Base-by-base conservation (phyloP, 2,329 filamentous ascomycete species). In the Fusarium compactum region DNA sequence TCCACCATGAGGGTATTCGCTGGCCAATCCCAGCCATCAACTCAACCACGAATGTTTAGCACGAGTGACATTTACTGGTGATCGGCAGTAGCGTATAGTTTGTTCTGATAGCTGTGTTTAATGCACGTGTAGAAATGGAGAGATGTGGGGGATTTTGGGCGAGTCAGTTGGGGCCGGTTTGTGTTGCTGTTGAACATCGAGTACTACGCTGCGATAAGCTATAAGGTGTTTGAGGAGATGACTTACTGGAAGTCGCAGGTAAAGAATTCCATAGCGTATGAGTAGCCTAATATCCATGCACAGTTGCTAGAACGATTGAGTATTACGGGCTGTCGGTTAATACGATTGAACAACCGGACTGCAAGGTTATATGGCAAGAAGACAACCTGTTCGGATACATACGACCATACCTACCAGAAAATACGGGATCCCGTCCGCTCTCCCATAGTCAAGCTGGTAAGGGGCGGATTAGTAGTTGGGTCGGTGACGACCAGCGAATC, bases 41-140 rank as follows among this genome's bases (percentile, higher is more conserved):
- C 41, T 61, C 46, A 58, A 58, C 48, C 69, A 72, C 69, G 69
- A 72, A 72, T 55, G 57, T 41, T 20, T 29, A 65, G 27, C n/a
- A 32, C 45, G 18, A 45, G 34, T 30, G 38, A 44, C 43, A 18
- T 29, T 48, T n/a, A n/a, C 29, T 32, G n/a, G 4, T 14, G 32
- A 48, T 61, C 40, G 18, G 16, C 29, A 22, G 18, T 45, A 41
- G 43, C 25, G 38, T 29, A 40, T 54, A 24, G 41, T n/a, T 27
- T 38, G 15, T 44, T 29, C 32, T 43, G 10, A 29, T 24, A 27
- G 10, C 34, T 30, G 20, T 24, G 15, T 38, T 60, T 15, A 22
- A 29, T 44, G 41, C 62, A 65, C 61, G 62, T 65, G 62, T 65
- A 8, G 29, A 5, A 20, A 60, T 51, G 53, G 41, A 59, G 18